Base-by-base conservation (phyloP, 192 early-diverging fungal genomes). In the Podila verticillata region DNA sequence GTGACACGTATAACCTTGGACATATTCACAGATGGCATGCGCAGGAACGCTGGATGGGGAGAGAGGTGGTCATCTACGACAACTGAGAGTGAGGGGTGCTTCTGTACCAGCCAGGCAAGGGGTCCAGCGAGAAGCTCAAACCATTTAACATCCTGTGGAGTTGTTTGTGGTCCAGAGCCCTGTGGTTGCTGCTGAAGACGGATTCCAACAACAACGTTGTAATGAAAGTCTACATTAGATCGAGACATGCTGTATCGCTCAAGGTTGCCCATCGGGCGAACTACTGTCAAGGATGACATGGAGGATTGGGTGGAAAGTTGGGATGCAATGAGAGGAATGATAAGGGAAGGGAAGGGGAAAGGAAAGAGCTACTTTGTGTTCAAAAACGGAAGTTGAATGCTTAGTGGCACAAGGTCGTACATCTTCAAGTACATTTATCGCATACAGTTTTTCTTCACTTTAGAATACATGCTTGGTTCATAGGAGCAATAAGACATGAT, bases 171-270 rank as follows among this genome's bases (percentile, higher is more conserved):
- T 15, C 39, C 22, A 22, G 26, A 48, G 61, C 58, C 2, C 29
- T 54, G 17, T 63, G 63, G 4, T 39, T 12, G 10, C 29, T 3
- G 4, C 35, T n/a, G 60, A 32, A 78, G 47, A 13, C 68, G 68
- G 6, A 68, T 32, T 9, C 74, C 74, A 36, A 78, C 68, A 1
- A 70, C 26, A 24, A 78, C 74, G 44, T 78, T 78, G 19, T 26
- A 31, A 57, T 78, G 70, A 7, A 65, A 29, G 4, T 26, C 58
- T 0, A 58, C 58, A 22, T 78, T 78, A 4, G 47, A 56, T 26
- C 68, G 68, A 5, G 74, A 56, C 5, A 78, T 36, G 39, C 57
- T 65, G 36, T 78, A 78, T 28, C 74, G 68, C 24, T 70, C 74
- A 44, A 66, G 56, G 48, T 70, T 70, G 31, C n/a, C 57, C 0